Percentiles rank a stretch among this genome's conserved stretches.
Evolutionary conservation across 2,329 filamentous ascomycete species (phyloP).

Genomic region (Neocucurbitaria cava): DNA sequence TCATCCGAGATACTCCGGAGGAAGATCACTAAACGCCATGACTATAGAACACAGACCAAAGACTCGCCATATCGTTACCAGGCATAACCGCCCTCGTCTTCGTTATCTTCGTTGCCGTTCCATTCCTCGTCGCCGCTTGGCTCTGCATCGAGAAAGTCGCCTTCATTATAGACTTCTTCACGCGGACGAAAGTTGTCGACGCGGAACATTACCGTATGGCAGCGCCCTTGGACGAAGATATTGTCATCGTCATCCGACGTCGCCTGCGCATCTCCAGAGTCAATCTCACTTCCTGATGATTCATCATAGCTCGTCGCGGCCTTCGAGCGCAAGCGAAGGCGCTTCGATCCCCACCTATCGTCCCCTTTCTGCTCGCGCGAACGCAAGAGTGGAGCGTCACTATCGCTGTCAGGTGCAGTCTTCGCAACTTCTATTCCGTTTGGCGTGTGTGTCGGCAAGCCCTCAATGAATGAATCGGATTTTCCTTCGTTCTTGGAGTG

Average conservation of each 20-base stretch:
- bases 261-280: constrained; percentile 16
- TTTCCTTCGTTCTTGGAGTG: constrained; percentile 6
- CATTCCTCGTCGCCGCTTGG: constrained; percentile 63
- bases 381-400: constrained; percentile 35
- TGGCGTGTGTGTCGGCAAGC: constrained; percentile 11
- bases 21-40: background rate
- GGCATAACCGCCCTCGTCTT: constrained; percentile 47
- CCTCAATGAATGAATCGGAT: constrained; percentile 36
- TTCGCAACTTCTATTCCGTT: constrained; percentile 4
- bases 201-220: constrained; percentile 71
- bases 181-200: constrained; percentile 79
- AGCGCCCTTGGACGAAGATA: constrained; percentile 69
- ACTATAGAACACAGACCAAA: background rate
- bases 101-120: constrained; percentile 63
- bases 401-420: constrained; percentile 27
- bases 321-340: constrained; percentile 39
- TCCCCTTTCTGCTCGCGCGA: constrained; percentile 21
- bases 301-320: constrained; percentile 38
- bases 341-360: constrained; percentile 39
- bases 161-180: constrained; percentile 72
- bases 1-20: background rate
- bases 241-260: constrained; percentile 23
- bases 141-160: constrained; percentile 73
- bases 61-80: constrained; percentile 22
- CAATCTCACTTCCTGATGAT: constrained; percentile 36